A percentile compares a stretch with the other conserved stretches of the same genome.
phyloP scores from a whole-genome alignment of 2,329 filamentous ascomycete genomes.

The Fusarium agapanthi region DNA sequence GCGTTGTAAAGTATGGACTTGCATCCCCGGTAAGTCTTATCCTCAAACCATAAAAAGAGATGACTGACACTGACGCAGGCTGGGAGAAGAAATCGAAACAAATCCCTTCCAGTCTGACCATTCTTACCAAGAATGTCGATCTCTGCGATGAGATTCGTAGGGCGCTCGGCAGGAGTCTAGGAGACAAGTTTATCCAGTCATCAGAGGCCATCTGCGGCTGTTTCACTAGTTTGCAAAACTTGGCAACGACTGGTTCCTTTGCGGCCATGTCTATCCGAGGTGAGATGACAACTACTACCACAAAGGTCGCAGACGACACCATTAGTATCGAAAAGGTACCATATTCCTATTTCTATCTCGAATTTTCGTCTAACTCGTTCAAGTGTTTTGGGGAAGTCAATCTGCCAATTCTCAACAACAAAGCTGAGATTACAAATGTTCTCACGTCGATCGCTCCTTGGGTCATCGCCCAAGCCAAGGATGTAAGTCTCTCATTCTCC shows the following conservation, averaged over 20 bases:
- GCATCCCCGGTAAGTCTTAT: background rate
- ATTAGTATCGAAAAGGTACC: background rate
- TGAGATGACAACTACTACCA: background rate
- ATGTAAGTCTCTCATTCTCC: background rate
- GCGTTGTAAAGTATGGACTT: background rate
- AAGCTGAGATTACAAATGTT: background rate
- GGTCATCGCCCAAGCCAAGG: background rate
- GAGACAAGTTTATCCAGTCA: background rate
- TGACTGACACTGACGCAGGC: background rate
- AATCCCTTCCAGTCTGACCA: background rate
- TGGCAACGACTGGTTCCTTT: background rate
- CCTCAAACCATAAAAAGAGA: fast-evolving
- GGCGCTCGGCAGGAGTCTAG: fast-evolving
- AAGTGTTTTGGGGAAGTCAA: background rate
- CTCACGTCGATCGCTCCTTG: background rate
- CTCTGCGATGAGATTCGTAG: background rate
- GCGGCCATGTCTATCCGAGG: background rate
- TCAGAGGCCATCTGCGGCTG: background rate
- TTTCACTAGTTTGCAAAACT: background rate
- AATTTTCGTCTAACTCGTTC: fast-evolving
- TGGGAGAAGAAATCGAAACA: background rate
- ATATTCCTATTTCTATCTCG: background rate
- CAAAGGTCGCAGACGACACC: background rate
- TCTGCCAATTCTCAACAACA: background rate
- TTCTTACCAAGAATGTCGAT: background rate